Percentiles rank a stretch among this genome's conserved stretches.
Evolutionary conservation across 2,329 filamentous ascomycete genomes (phyloP).

Genomic region (Thelonectria blattea): DNA sequence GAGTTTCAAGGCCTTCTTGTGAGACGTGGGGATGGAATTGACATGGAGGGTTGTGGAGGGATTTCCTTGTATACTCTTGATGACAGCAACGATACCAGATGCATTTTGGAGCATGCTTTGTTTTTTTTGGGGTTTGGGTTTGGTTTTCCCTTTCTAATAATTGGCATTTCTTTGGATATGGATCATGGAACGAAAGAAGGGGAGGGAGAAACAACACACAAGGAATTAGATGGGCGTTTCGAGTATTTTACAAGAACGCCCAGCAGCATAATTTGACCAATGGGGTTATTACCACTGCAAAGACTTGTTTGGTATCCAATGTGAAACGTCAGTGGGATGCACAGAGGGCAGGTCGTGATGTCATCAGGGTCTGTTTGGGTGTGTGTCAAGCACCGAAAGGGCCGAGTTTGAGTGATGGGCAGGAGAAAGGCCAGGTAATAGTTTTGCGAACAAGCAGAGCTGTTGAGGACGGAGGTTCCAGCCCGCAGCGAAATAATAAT

Average conservation of each 20-base stretch:
- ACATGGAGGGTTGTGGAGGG: background rate
- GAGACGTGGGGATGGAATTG: background rate
- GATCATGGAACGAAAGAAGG: background rate
- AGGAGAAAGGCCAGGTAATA: background rate
- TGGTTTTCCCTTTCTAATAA: background rate
- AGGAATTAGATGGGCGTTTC: background rate
- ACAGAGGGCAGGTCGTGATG: background rate
- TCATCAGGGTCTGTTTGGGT: background rate
- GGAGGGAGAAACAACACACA: background rate
- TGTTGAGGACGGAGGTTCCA: background rate
- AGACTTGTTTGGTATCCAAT: background rate
- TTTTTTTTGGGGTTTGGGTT: background rate
- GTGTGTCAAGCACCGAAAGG: background rate
- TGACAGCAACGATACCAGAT: constrained; percentile 24
- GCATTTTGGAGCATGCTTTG: constrained; percentile 12
- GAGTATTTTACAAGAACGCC: too few species aligned
- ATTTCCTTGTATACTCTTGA: constrained; percentile 18
- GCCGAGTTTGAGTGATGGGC: background rate
- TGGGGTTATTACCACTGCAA: background rate
- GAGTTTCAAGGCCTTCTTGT: constrained; percentile 37
- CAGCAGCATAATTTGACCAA: background rate
- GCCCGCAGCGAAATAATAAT: constrained; percentile 5
- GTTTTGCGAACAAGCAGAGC: background rate
- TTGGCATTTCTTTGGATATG: background rate
- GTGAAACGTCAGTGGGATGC: too few species aligned